Conservation (phyloP, 352 stramenopile genomes). For the Elongisporangium senticosum region DNA sequence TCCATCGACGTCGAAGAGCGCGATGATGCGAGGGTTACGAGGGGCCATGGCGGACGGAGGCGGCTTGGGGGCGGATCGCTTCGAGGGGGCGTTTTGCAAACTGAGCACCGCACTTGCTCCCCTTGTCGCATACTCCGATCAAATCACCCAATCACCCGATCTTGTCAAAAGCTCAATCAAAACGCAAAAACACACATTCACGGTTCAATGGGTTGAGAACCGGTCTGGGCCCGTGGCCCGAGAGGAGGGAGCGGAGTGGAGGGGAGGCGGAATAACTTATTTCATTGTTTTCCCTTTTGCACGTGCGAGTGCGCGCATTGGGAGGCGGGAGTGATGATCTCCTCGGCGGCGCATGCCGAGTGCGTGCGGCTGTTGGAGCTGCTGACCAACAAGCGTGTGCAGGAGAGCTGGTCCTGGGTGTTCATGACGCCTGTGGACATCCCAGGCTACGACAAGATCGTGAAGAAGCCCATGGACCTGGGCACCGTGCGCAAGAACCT, state of each 20-base stretch:
- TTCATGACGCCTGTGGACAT: slow-evolving; percentile 79
- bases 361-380: slow-evolving; percentile 76
- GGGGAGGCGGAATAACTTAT: too few species aligned
- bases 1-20: slow-evolving; percentile 99
- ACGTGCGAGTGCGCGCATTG: too few species aligned
- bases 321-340: slow-evolving; percentile 49
- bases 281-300: too few species aligned
- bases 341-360: slow-evolving; percentile 62
- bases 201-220: too few species aligned
- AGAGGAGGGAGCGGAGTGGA: too few species aligned
- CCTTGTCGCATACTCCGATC: too few species aligned
- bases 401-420: slow-evolving; percentile 85
- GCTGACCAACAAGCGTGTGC: slow-evolving; percentile 72
- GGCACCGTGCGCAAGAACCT: slow-evolving; percentile 72
- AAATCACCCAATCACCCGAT: too few species aligned
- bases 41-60: slow-evolving; percentile 18
- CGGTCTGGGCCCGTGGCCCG: too few species aligned
- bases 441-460: slow-evolving; percentile 61
- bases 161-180: too few species aligned
- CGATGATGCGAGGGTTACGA: slow-evolving; percentile 92
- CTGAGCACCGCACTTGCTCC: too few species aligned
- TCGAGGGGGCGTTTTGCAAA: too few species aligned
- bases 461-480: slow-evolving; percentile 83
- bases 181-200: too few species aligned
- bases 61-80: neutral